Evolutionary conservation across 1,284 basidiomycete species (phyloP), one percentile per base, ranked within the genome.

Genomic region (Ceratobasidium sp.): DNA sequence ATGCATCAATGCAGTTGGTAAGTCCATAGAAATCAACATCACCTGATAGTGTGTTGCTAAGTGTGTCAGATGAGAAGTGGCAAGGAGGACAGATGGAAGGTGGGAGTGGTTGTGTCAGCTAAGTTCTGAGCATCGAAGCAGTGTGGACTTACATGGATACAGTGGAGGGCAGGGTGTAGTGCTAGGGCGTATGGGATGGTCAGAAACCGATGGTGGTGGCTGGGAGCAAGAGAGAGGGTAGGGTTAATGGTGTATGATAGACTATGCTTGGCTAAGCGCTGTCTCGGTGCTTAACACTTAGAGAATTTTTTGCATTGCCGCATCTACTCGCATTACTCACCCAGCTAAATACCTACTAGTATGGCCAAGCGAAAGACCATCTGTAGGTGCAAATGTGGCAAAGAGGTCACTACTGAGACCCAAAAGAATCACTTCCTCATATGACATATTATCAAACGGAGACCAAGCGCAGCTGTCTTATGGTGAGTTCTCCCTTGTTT

Each of bases 231-330:
- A 39, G 31, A 34, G 27, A 39, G 4, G 14, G 58, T 24, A 11
- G 37, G 9, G 6, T 9, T 34, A 34, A 34, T 19, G 34, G 58
- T 22, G 37, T 13, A n/a, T 39, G 19, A 34, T 59, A 31, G 24
- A 8, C 19, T 39, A 19, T 58, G 31, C 22, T 58, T 58, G 13
- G 22, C n/a, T 59, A n/a, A 22, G 58, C 37, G 58, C n/a, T 16
- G 14, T 34, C 3, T 59, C 19, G 58, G 58, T n/a, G 58, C 58
- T 59, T 37, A 39, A 16, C 29, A 59, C 58, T 59, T 59, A 13
- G 29, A 19, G 3, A 39, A 59, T 5, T 59, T 59, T 56, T 29
- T 14, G 53, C 4, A 5, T 29, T 19, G 29, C 6, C 24, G 5
- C n/a, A 14, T 54, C 29, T 5, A 54, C 53, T 54, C 16, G 53